A percentile compares a stretch with the other conserved stretches of the same genome.
phyloP scores from a whole-genome alignment of 2,329 filamentous ascomycete genomes.

The Akanthomyces uredinophilus region DNA sequence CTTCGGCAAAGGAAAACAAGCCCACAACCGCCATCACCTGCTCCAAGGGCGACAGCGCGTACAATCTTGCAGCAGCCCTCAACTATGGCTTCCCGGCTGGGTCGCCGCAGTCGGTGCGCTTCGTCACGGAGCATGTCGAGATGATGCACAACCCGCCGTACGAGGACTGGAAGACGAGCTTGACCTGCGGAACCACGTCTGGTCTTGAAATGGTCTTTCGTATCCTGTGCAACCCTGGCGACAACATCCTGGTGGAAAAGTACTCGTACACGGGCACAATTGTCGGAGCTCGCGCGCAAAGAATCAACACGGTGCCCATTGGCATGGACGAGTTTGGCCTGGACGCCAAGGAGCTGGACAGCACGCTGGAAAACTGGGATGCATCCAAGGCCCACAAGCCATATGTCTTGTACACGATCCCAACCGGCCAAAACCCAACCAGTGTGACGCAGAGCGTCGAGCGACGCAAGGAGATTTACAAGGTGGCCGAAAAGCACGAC shows the following conservation, averaged over 20 bases:
- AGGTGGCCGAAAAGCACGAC: conserved; percentile 70
- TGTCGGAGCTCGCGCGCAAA: conserved; percentile 59
- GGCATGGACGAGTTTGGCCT: conserved; percentile 64
- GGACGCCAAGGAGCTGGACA: conserved; percentile 55
- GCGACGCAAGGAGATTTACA: conserved; percentile 65
- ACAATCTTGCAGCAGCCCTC: conserved; percentile 46
- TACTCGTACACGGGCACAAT: conserved; percentile 45
- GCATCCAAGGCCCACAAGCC: conserved; percentile 35
- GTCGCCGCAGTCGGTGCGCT: conserved; percentile 65
- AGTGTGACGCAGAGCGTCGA: conserved; percentile 65
- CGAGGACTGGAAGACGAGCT: conserved; percentile 63
- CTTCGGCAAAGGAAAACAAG: conserved; percentile 11
- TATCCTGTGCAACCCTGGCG: conserved; percentile 57
- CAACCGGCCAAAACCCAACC: conserved; percentile 78
- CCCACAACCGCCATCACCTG: conserved; percentile 4
- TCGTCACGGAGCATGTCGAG: conserved; percentile 70
- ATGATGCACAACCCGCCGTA: conserved; percentile 69
- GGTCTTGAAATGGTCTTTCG: conserved; percentile 62
- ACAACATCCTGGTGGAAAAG: conserved; percentile 65
- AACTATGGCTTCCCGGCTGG: conserved; percentile 73
- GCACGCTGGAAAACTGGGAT: conserved; percentile 62
- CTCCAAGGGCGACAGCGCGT: conserved; percentile 17
- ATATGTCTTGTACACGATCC: conserved; percentile 49
- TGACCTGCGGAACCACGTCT: conserved; percentile 63
- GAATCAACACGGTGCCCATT: conserved; percentile 54